phyloP scores from a whole-genome alignment of 768 basidiomycete genomes.

The Xerocomellus chrysenteron region DNA sequence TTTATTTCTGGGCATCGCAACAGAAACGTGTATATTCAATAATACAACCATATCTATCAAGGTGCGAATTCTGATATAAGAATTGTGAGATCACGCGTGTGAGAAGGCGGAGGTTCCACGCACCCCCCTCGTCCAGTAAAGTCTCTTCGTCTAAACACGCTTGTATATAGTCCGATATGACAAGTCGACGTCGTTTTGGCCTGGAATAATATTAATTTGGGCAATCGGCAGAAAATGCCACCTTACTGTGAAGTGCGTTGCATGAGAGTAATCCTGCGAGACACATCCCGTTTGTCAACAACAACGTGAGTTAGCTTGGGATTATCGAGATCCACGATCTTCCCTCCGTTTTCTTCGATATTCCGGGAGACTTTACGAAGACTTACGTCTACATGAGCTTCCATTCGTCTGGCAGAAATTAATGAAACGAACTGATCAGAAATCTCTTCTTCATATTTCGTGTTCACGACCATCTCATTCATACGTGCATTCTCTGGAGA shows the following conservation, averaged over 20 bases:
- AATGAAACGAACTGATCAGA: constrained; percentile 46
- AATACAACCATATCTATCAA: constrained; percentile 5
- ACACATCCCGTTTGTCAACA: constrained; percentile 78
- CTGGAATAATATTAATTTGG: constrained; percentile 38
- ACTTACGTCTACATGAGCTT: constrained; percentile 36
- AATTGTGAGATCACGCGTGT: constrained; percentile 1
- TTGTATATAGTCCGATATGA: constrained; percentile 74
- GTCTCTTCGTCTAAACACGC: constrained; percentile 84
- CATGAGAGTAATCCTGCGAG: constrained; percentile 68
- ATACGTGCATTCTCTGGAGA: constrained; percentile 67
- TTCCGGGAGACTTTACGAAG: constrained; percentile 49
- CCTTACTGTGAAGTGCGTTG: constrained; percentile 70
- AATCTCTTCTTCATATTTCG: constrained; percentile 53
- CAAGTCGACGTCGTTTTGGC: constrained; percentile 76
- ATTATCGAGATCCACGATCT: constrained; percentile 64
- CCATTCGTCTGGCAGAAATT: background rate
- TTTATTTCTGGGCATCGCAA: too few species aligned
- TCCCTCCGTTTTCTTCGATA: constrained; percentile 73
- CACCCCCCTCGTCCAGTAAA: constrained; percentile 80
- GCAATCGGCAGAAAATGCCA: background rate
- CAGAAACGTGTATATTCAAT: background rate
- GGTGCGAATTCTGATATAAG: constrained; percentile 24
- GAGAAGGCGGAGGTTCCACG: background rate
- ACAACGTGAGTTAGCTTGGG: constrained; percentile 85
- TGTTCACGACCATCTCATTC: constrained; percentile 59